phyloP scores from a whole-genome alignment of 768 basidiomycete species.

The Psilocybe azurescens region DNA sequence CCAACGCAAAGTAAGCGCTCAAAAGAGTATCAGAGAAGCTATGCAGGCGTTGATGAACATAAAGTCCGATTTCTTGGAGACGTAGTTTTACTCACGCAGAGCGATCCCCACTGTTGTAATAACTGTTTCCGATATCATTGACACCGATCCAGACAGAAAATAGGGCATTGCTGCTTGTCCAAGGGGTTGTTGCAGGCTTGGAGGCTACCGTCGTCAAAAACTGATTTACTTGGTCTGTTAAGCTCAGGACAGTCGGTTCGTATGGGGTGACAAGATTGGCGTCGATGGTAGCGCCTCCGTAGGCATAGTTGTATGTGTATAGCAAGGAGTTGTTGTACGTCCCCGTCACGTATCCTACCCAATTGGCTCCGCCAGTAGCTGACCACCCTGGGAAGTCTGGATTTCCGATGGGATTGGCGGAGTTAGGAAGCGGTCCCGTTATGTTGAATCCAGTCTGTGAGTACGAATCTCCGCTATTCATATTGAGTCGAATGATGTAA shows the following conservation, averaged over 20 bases:
- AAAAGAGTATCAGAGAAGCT: slow-evolving; percentile 53
- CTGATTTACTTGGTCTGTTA: slow-evolving; percentile 66
- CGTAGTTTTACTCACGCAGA: slow-evolving; percentile 43
- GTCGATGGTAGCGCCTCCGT: slow-evolving; percentile 70
- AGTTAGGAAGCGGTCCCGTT: slow-evolving; percentile 43
- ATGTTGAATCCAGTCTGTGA: slow-evolving; percentile 58
- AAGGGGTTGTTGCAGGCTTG: slow-evolving; percentile 56
- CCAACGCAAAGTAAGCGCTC: slow-evolving; percentile 53
- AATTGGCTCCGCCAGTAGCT: slow-evolving; percentile 61
- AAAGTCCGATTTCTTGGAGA: not conserved
- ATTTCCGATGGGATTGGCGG: slow-evolving; percentile 57
- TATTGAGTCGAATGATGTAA: not conserved
- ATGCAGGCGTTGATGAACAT: not conserved
- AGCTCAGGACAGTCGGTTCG: slow-evolving; percentile 52
- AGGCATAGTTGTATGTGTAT: slow-evolving; percentile 70
- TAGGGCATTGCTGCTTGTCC: slow-evolving; percentile 60
- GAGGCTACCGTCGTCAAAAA: slow-evolving; percentile 52
- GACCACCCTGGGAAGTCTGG: slow-evolving; percentile 60
- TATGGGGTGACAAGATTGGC: slow-evolving; percentile 60
- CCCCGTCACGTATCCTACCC: slow-evolving; percentile 59
- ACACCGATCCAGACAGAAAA: slow-evolving; percentile 78
- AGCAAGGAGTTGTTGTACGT: slow-evolving; percentile 57
- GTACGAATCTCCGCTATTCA: slow-evolving; percentile 59
- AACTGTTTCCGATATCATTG: slow-evolving; percentile 70
- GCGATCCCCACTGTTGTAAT: slow-evolving; percentile 49